Conservation (phyloP, 805 yeast genomes). For the Vanderwaltozyma polyspora region DNA sequence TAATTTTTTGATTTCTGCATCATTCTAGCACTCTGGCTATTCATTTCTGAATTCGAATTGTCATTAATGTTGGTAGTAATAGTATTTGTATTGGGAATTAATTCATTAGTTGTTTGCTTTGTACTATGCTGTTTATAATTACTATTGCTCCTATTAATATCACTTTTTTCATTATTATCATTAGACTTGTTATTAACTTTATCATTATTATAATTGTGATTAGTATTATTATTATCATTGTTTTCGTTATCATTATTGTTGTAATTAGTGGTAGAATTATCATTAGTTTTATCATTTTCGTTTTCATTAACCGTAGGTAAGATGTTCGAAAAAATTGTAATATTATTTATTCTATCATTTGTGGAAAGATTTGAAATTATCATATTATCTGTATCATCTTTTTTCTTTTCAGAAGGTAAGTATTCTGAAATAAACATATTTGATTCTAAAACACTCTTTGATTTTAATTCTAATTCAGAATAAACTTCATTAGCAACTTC, state of each 20-base stretch:
- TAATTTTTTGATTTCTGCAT: background rate
- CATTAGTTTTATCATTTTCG: background rate
- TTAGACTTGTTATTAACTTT: background rate
- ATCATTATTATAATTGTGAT: background rate
- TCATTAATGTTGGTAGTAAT: no score
- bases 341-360: background rate
- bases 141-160: background rate
- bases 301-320: no score
- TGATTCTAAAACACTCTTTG: slow-evolving; percentile 54
- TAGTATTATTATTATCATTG: background rate
- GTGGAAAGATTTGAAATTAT: background rate
- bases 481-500: slow-evolving; percentile 34
- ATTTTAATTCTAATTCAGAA: slow-evolving; percentile 48
- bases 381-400: background rate
- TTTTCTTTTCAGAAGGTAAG: slow-evolving; percentile 30
- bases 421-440: slow-evolving; percentile 77
- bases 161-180: slow-evolving; percentile 2
- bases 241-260: background rate
- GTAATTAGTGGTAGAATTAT: background rate
- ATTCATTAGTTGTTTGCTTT: no score
- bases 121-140: no score
- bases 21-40: no score
- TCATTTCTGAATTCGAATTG: no score
- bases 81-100: background rate
- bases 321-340: no score